These are phyloP conservation scores for Chaetomiaceae sp. DNA, from an alignment of 2,329 filamentous ascomycete genomes.

Conservation along the genomic window DNA sequence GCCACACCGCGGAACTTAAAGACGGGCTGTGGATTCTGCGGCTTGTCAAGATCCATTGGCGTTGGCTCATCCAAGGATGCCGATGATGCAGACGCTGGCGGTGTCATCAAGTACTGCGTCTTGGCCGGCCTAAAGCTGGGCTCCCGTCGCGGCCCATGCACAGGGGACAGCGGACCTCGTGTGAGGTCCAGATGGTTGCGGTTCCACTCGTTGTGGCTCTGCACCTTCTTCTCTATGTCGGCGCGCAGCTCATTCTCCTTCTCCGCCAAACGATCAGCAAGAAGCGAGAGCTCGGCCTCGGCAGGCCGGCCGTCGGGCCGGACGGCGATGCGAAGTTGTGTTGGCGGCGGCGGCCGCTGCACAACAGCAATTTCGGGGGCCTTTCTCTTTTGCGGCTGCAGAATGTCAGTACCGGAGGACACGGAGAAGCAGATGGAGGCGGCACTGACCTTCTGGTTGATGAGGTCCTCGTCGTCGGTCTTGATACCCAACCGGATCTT, in stretches of 20 bases:
- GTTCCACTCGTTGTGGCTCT: constrained; percentile 90
- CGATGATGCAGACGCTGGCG: constrained; percentile 53
- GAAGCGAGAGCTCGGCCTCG: constrained; percentile 72
- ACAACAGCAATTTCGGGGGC: constrained; percentile 55
- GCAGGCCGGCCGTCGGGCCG: constrained; percentile 65
- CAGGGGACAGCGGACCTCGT: constrained; percentile 75
- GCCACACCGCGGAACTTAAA: constrained; percentile 45
- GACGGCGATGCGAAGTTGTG: constrained; percentile 65
- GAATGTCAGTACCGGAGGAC: constrained; percentile 33
- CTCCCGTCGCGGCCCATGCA: constrained; percentile 59
- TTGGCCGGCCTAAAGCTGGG: constrained; percentile 66
- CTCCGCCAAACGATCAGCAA: constrained; percentile 74
- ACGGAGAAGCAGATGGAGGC: background rate
- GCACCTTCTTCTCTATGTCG: constrained; percentile 81
- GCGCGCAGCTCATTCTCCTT: constrained; percentile 74
- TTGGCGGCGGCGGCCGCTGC: constrained; percentile 56
- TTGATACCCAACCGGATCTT: constrained; percentile 88
- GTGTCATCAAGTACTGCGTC: constrained; percentile 65
- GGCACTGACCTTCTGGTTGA: constrained; percentile 79
- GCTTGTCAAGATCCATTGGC: constrained; percentile 52
- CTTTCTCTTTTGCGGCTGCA: constrained; percentile 68
- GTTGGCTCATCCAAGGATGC: constrained; percentile 39
- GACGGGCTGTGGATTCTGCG: constrained; percentile 33
- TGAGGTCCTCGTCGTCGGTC: constrained; percentile 86
- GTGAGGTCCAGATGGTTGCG: constrained; percentile 84